These are phyloP conservation scores for Micromonas commoda DNA, from an alignment of 139 green algal species.

Conservation along the genomic window DNA sequence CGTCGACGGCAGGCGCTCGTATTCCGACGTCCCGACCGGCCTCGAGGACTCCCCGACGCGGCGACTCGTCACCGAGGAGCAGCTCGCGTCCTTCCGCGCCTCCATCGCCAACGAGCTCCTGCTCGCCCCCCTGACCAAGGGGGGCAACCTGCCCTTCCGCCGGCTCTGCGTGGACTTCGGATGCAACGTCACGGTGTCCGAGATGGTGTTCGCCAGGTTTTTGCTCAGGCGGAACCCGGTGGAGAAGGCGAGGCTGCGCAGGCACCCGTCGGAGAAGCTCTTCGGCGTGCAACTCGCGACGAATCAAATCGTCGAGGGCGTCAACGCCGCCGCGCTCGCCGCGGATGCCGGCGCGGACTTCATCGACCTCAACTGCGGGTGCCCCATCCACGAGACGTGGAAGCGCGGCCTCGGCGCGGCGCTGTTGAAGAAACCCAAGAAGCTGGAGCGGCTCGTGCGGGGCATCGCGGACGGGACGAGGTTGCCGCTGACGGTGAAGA, in stretches of 20 bases:
- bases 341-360: conserved; percentile 55
- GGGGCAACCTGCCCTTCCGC: conserved; percentile 67
- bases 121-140: conserved; percentile 29
- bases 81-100: background rate
- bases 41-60: background rate
- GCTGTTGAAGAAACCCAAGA: conserved; percentile 69
- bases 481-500: conserved; percentile 80
- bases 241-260: conserved; percentile 47
- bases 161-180: conserved; percentile 62
- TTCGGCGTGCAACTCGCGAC: conserved; percentile 63
- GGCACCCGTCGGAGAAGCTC: conserved; percentile 21
- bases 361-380: conserved; percentile 82
- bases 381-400: conserved; percentile 56
- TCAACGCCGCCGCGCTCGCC: conserved; percentile 52
- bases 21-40: background rate
- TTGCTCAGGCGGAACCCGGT: conserved; percentile 40
- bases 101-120: conserved; percentile 9
- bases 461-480: conserved; percentile 51
- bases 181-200: conserved; percentile 56
- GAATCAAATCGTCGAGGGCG: conserved; percentile 68
- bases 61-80: conserved; percentile 2
- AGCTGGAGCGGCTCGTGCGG: conserved; percentile 68
- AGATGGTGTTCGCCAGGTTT: conserved; percentile 68
- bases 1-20: background rate
- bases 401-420: conserved; percentile 57